These are phyloP conservation scores for Yarrowia deformans DNA, from an alignment of 805 yeast species.

Conservation along the genomic window DNA sequence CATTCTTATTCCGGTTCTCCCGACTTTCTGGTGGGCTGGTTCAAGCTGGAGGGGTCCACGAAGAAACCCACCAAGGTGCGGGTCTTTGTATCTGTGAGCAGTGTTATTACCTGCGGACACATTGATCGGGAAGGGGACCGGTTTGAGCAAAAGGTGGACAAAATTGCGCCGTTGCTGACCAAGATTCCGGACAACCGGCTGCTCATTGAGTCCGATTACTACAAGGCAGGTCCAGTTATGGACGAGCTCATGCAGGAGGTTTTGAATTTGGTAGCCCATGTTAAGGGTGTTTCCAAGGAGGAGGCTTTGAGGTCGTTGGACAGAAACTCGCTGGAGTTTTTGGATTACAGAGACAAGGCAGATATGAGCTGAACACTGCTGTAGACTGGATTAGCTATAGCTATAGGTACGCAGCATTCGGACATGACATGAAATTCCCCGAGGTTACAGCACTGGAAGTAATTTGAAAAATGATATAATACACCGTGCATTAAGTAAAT, in stretches of 20 bases:
- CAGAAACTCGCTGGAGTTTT: neutral
- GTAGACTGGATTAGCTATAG: neutral
- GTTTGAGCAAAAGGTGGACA: slow-evolving; percentile 27
- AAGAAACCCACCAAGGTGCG: slow-evolving; percentile 41
- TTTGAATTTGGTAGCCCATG: slow-evolving; percentile 21
- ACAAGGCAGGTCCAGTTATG: slow-evolving; percentile 48
- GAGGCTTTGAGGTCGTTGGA: neutral
- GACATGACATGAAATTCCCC: neutral
- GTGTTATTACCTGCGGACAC: slow-evolving; percentile 51
- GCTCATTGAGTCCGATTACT: slow-evolving; percentile 64
- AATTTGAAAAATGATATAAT: too few relatives aligned
- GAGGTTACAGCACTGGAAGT: neutral
- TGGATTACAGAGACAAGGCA: slow-evolving; percentile 1
- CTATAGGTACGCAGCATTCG: too few relatives aligned
- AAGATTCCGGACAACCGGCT: slow-evolving; percentile 52
- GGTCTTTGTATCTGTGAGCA: slow-evolving; percentile 62
- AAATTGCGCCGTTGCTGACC: slow-evolving; percentile 44
- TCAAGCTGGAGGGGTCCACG: slow-evolving; percentile 42
- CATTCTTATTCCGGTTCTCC: slow-evolving; percentile 88
- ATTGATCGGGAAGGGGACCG: slow-evolving; percentile 43
- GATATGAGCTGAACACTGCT: too few relatives aligned
- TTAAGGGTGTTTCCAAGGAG: neutral
- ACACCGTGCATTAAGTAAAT: too few relatives aligned
- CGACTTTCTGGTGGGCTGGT: slow-evolving; percentile 56
- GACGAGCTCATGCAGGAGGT: slow-evolving; percentile 41